These are phyloP conservation scores for Wickerhamomyces alni DNA, from an alignment of 805 yeast genomes.

Conservation along the genomic window DNA sequence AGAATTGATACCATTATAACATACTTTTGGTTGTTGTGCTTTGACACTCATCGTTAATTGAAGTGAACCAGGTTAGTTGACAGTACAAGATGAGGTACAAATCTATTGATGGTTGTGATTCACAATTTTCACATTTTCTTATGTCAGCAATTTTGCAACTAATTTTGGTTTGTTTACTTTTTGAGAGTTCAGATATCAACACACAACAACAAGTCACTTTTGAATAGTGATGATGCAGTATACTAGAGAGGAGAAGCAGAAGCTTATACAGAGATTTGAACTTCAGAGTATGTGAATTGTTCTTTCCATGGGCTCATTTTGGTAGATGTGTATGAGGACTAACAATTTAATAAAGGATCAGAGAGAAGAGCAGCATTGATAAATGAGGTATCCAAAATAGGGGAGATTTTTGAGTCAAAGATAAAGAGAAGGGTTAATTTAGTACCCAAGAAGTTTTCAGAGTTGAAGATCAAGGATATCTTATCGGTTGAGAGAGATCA, in stretches of 20 bases:
- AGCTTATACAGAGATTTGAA: slow-evolving; percentile 17
- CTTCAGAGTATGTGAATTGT: slow-evolving; percentile 17
- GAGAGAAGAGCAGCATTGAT: slow-evolving; percentile 13
- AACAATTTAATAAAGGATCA: slow-evolving; percentile 8
- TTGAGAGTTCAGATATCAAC: neutral
- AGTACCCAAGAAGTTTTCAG: slow-evolving; percentile 22
- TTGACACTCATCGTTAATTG: slow-evolving; percentile 1
- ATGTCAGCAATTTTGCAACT: neutral
- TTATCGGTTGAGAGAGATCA: slow-evolving; percentile 23
- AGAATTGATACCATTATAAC: neutral
- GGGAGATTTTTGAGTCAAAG: slow-evolving; percentile 17
- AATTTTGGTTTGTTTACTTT: neutral
- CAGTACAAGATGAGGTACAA: too few relatives aligned
- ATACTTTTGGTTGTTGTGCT: neutral
- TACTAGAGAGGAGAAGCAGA: slow-evolving; percentile 9
- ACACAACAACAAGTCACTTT: neutral
- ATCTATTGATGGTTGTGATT: too few relatives aligned
- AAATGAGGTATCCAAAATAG: slow-evolving; percentile 12
- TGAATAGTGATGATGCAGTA: slow-evolving; percentile 1
- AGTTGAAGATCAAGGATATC: slow-evolving; percentile 18
- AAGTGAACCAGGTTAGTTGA: too few relatives aligned
- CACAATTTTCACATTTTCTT: too few relatives aligned
- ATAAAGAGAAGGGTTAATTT: slow-evolving; percentile 13
- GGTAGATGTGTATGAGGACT: neutral
- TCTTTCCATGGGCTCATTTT: neutral